These are phyloP conservation scores for Stephania yunnanensis DNA, from an alignment of 164 flowering plant genomes.

Conservation along the genomic window DNA sequence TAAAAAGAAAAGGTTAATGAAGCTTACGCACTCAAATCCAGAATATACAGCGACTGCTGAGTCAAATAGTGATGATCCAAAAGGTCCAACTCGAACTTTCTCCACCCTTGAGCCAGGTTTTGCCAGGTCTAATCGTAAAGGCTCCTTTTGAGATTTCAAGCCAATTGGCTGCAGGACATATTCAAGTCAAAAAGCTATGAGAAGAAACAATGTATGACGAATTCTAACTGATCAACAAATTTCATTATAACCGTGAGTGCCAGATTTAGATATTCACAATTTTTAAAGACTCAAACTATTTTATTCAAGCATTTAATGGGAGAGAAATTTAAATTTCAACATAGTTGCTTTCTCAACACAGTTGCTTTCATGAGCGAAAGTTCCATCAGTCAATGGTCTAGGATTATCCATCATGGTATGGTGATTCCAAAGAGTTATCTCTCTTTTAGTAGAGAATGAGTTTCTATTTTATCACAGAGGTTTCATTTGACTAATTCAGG, in stretches of 20 bases:
- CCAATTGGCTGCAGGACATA: conserved; percentile 44
- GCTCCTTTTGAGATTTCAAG: conserved; percentile 33
- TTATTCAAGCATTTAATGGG: background rate
- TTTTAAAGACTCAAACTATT: background rate
- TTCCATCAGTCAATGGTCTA: background rate
- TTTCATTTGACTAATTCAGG: background rate
- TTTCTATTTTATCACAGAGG: background rate
- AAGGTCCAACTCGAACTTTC: conserved; percentile 86
- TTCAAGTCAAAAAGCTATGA: background rate
- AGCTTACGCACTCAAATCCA: conserved; percentile 62
- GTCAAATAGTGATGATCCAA: conserved; percentile 75
- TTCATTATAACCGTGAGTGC: background rate
- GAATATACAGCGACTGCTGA: conserved; percentile 84
- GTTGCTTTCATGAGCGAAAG: background rate
- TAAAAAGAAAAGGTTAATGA: conserved; percentile 17
- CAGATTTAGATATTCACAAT: background rate
- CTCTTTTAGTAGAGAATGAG: background rate
- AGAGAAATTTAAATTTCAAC: background rate
- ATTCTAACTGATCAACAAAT: background rate
- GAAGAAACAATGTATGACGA: background rate
- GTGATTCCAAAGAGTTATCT: background rate
- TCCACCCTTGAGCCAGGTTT: conserved; percentile 41
- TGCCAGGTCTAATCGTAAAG: conserved; percentile 68
- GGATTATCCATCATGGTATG: background rate
- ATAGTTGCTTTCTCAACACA: background rate